Evolutionary conservation across 306 rosid species (phyloP).

Genomic region (Rubus idaeus): DNA sequence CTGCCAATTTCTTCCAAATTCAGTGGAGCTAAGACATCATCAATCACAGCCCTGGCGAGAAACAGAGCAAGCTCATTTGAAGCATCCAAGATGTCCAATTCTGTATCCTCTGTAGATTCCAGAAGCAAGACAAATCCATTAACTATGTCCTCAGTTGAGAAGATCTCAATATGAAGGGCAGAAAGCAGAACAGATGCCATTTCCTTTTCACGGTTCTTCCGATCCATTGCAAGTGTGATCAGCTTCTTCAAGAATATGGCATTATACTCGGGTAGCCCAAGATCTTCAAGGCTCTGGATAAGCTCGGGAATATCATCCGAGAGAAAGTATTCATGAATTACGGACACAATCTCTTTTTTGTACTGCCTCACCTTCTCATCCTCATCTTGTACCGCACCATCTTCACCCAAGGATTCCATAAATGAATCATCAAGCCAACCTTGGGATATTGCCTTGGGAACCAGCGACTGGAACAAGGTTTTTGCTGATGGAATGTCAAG

Average conservation of each 20-base stretch:
- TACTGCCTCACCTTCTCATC: conserved; percentile 65
- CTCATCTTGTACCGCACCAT: conserved; percentile 53
- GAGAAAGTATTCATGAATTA: conserved; percentile 89
- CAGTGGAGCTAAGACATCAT: conserved; percentile 88
- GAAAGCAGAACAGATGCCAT: conserved; percentile 97
- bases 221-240: conserved; percentile 91
- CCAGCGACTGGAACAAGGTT: conserved; percentile 55
- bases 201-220: conserved; percentile 97
- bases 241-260: conserved; percentile 88
- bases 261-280: conserved; percentile 73
- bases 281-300: conserved; percentile 84
- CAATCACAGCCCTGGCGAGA: conserved; percentile 93
- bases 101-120: conserved; percentile 94
- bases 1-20: conserved; percentile 81
- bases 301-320: conserved; percentile 98
- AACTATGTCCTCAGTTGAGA: conserved; percentile 87
- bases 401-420: conserved; percentile 51
- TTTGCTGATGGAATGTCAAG: conserved; percentile 94
- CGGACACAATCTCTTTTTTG: conserved; percentile 79
- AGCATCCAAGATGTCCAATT: conserved; percentile 90
- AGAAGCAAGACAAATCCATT: conserved; percentile 84
- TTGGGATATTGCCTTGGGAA: conserved; percentile 76
- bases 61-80: conserved; percentile 94
- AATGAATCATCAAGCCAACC: conserved; percentile 96
- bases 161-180: conserved; percentile 93